Evolutionary conservation across 192 early-diverging fungal genomes (phyloP), one percentile per base, ranked within the genome.

Genomic region (Coemansia sp.): DNA sequence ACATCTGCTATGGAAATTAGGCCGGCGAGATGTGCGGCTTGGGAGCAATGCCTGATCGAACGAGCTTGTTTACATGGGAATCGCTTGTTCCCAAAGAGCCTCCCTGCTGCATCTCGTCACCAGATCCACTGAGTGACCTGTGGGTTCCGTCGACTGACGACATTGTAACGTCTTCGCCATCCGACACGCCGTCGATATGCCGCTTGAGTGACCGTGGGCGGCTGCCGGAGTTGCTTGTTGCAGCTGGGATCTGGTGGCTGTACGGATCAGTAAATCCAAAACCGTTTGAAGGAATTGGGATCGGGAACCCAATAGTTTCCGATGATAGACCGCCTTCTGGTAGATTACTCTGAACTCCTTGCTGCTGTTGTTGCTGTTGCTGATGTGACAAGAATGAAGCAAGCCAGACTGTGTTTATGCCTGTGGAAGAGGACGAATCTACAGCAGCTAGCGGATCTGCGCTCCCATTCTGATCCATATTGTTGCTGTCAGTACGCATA

Each of bases 201-300:
- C 75, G 75, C 48, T 78, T 78, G 42, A 78, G 62, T 47, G 74
- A 78, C 30, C 41, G 19, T 12, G 58, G 51, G 3, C 65, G 59
- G 33, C 39, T 54, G 48, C 24, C 30, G 44, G 19, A 39, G 34
- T 45, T 24, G 30, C 18, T 44, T 37, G 34, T 8, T 37, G 34
- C 11, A 37, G 34, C 1, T 10, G 11, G 9, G 7, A 37, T 37
- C 34, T 37, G 34, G 34, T 37, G 34, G 34, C 34, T 10, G 9
- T 5, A 37, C 34, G 34, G 9, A 6, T 37, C 34, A 10, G 34
- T 37, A 37, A 37, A 38, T 3, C 18, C 18, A 48, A 41, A 27
- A n/a, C 55, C 11, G 45, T n/a, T 21, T 21, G 45, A 37, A 37
- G 34, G 34, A 8, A 37, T 33, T 1, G 25, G 57, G 12, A 46